Conservation (phyloP, 108 stramenopile species). For the Craspedostauros australis region DNA sequence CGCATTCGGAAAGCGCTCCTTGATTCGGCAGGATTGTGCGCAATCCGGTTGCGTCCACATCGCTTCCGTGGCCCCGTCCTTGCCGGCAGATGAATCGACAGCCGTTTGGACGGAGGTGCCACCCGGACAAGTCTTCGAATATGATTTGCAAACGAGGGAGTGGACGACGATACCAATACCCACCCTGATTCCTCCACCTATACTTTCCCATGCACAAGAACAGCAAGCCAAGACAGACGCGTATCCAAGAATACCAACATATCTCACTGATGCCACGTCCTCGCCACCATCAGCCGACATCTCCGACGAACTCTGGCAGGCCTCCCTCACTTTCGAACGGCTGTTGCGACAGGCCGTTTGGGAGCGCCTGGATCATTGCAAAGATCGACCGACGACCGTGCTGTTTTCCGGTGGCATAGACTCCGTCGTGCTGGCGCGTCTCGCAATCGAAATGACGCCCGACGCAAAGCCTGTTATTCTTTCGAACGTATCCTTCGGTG, state of each 20-base stretch:
- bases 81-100: not conserved
- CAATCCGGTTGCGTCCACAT: conserved; percentile 25
- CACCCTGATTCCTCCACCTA: not conserved
- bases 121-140: conserved; percentile 52
- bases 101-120: conserved; percentile 47
- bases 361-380: conserved; percentile 30
- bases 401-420: conserved; percentile 97
- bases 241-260: conserved; percentile 1
- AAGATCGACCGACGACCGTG: conserved; percentile 73
- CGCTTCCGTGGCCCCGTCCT: conserved; percentile 5
- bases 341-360: conserved; percentile 50
- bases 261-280: too few relatives aligned
- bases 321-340: conserved; percentile 21
- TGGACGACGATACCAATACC: not conserved
- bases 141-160: conserved; percentile 19
- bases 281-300: conserved; percentile 2
- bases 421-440: conserved; percentile 88
- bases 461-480: conserved; percentile 16
- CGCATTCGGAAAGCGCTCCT: conserved; percentile 59
- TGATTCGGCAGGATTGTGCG: conserved; percentile 27
- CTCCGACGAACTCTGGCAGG: conserved; percentile 26
- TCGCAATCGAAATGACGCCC: conserved; percentile 66
- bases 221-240: too few relatives aligned
- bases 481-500: conserved; percentile 78
- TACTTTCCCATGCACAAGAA: not conserved